Conservation (phyloP, 345 rosid species). For the Acer negundo region DNA sequence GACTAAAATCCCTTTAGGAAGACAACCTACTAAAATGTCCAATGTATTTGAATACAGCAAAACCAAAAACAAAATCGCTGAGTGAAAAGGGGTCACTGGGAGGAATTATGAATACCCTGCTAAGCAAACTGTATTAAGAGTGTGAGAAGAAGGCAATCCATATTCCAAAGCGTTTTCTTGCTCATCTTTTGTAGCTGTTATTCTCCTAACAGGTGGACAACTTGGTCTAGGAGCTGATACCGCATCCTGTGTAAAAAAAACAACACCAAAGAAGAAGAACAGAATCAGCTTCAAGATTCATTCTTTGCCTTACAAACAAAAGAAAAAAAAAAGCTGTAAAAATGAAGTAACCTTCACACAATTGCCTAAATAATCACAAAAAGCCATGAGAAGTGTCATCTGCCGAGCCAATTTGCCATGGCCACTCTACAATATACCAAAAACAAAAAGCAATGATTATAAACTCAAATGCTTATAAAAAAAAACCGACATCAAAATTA, state of each 20-base stretch:
- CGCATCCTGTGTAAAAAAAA: constrained; percentile 60
- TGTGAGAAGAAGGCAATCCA: constrained; percentile 98
- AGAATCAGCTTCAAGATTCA: constrained; percentile 1
- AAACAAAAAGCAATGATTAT: constrained; percentile 15
- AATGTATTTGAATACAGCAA: not conserved
- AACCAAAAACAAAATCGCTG: not conserved
- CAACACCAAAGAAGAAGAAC: constrained; percentile 14
- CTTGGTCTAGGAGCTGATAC: constrained; percentile 94
- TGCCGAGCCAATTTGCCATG: constrained; percentile 98
- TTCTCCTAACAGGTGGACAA: constrained; percentile 87
- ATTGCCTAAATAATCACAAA: constrained; percentile 94
- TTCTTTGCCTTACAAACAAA: constrained; percentile 6
- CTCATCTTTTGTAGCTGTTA: constrained; percentile 91
- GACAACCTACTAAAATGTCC: not conserved
- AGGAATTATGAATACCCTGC: constrained; percentile 64
- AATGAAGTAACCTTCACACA: constrained; percentile 62
- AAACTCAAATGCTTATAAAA: not conserved
- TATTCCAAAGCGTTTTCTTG: constrained; percentile 95
- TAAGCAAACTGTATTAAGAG: constrained; percentile 90
- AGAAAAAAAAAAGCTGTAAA: not conserved
- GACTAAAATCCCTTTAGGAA: not conserved
- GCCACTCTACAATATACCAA: constrained; percentile 64
- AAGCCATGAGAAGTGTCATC: constrained; percentile 93
- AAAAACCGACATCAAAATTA: not conserved
- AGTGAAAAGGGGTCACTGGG: not conserved